A percentile compares a stretch with the other conserved stretches of the same genome.
phyloP scores from a whole-genome alignment of 176 grass and related monocot genomes.

The Triticum monococcum region DNA sequence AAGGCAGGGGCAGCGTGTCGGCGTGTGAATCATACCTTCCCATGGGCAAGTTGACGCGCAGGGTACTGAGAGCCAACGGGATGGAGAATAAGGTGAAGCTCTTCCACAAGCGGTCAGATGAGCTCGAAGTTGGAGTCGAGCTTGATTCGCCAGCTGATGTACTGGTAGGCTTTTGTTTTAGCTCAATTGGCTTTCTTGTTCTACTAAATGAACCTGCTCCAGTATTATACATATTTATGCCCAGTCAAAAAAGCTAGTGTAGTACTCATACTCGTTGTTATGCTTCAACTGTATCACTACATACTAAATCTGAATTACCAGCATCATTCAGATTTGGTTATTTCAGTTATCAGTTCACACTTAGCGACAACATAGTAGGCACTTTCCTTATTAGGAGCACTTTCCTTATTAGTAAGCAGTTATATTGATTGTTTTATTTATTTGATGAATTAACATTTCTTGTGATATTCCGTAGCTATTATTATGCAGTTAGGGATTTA shows the following conservation, averaged over 20 bases:
- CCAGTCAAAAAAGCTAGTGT: background rate
- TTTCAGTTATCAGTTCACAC: background rate
- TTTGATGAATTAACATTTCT: background rate
- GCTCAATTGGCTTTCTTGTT: background rate
- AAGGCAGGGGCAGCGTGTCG: constrained; percentile 44
- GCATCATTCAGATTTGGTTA: background rate
- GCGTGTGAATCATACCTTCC: constrained; percentile 91
- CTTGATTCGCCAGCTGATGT: constrained; percentile 66
- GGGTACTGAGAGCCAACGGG: constrained; percentile 60
- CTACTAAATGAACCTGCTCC: background rate
- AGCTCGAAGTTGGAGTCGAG: constrained; percentile 60
- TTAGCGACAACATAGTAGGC: background rate
- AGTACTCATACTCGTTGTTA: background rate
- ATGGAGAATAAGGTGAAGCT: constrained; percentile 75
- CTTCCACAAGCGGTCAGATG: constrained; percentile 79
- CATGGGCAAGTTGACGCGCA: constrained; percentile 85
- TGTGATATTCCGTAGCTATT: background rate
- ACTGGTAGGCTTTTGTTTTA: constrained; percentile 48
- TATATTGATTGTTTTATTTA: constrained; percentile 3
- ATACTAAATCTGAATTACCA: background rate
- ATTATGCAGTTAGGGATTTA: background rate
- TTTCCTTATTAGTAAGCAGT: background rate
- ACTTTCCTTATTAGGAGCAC: background rate
- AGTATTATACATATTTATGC: background rate
- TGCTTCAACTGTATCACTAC: background rate